phyloP scores from a whole-genome alignment of 1,139 yeast species.

The Candida labiduridarum region DNA sequence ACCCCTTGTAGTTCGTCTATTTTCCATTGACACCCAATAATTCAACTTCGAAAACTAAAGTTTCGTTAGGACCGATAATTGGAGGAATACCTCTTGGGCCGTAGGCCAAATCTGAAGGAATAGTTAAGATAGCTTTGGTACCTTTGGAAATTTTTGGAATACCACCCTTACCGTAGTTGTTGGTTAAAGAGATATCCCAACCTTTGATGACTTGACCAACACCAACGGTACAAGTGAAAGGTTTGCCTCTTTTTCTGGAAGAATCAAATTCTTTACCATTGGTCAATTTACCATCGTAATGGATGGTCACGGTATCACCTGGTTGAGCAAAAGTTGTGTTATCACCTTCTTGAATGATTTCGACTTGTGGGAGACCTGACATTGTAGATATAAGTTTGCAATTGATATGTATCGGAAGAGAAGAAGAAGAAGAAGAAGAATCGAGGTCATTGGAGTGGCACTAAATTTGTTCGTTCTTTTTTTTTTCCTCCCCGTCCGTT shows the following conservation, averaged over 20 bases:
- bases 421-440: not conserved
- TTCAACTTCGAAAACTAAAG: conserved; percentile 91
- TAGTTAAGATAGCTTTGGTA: conserved; percentile 86
- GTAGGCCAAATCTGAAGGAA: conserved; percentile 92
- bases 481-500: not conserved
- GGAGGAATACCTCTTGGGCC: conserved; percentile 96
- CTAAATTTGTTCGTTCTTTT: not conserved
- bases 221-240: conserved; percentile 91
- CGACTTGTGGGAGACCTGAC: conserved; percentile 34
- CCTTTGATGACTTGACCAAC: conserved; percentile 96
- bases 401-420: not conserved
- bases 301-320: conserved; percentile 89
- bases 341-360: conserved; percentile 63
- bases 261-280: conserved; percentile 95
- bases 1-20: not conserved
- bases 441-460: not conserved
- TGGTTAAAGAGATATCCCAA: conserved; percentile 61
- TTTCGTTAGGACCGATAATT: conserved; percentile 93
- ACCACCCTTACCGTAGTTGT: conserved; percentile 53
- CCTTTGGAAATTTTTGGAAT: conserved; percentile 91
- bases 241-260: conserved; percentile 89
- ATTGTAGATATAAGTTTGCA: conserved; percentile 5
- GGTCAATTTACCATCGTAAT: conserved; percentile 92
- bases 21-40: conserved; percentile 63
- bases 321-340: conserved; percentile 81